These are phyloP conservation scores for Amauroascus verrucosus DNA, from an alignment of 2,329 filamentous ascomycete genomes.

Conservation along the genomic window DNA sequence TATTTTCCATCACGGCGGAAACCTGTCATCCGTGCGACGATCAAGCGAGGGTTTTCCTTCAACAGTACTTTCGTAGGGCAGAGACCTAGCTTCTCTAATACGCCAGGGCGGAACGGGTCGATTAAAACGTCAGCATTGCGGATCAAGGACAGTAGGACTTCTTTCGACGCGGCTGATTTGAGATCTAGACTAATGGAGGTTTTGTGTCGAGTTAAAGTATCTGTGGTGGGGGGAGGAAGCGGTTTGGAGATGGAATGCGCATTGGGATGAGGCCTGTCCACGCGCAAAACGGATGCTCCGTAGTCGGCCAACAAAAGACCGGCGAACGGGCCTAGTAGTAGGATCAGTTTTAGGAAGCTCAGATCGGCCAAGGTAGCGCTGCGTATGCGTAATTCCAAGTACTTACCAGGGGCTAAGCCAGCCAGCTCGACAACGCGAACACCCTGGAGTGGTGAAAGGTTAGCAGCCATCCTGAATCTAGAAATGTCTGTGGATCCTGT, in stretches of 20 bases:
- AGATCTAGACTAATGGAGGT: slow-evolving; percentile 69
- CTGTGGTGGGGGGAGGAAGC: slow-evolving; percentile 45
- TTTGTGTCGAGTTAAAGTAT: slow-evolving; percentile 73
- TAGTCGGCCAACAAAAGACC: slow-evolving; percentile 83
- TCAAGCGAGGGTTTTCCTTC: slow-evolving; percentile 59
- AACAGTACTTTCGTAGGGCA: slow-evolving; percentile 57
- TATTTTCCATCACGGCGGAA: slow-evolving; percentile 84
- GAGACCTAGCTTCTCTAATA: slow-evolving; percentile 74
- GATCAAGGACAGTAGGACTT: slow-evolving; percentile 57
- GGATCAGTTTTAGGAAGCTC: neutral
- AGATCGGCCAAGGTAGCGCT: neutral
- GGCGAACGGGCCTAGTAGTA: slow-evolving; percentile 66
- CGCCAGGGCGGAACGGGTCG: slow-evolving; percentile 85
- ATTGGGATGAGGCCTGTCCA: slow-evolving; percentile 54
- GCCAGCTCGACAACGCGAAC: slow-evolving; percentile 23
- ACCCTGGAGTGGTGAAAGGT: slow-evolving; percentile 18
- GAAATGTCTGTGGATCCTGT: neutral
- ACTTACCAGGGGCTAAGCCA: slow-evolving; percentile 22
- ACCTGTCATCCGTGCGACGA: slow-evolving; percentile 79
- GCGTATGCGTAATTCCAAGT: neutral
- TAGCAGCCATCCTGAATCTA: slow-evolving; percentile 2
- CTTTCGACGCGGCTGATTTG: slow-evolving; percentile 54
- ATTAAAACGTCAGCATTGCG: slow-evolving; percentile 65
- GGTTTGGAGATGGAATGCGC: slow-evolving; percentile 28
- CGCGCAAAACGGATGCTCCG: slow-evolving; percentile 74